These are phyloP conservation scores for Mastigamoeba balamuthi DNA, from an alignment of 78 protist genomes.

Conservation along the genomic window DNA sequence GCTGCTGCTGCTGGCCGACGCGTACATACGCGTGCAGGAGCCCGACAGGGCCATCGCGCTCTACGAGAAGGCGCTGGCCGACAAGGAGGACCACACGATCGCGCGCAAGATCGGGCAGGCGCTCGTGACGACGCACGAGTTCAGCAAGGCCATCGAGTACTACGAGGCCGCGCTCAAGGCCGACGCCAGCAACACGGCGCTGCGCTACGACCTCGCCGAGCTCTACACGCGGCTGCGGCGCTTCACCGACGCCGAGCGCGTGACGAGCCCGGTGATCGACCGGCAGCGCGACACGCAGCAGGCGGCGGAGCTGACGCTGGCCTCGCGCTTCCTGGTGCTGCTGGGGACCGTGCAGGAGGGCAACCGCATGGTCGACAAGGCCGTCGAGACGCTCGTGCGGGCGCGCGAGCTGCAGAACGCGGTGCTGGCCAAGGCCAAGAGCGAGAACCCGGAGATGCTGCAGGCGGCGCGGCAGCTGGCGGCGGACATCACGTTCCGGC, in stretches of 20 bases:
- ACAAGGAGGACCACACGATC: constrained; percentile 15
- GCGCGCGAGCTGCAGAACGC: not conserved
- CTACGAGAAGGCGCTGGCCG: constrained; percentile 23
- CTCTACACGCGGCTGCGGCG: constrained; percentile 26
- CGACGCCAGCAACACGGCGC: not conserved
- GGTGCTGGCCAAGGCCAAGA: not conserved
- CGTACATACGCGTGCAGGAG: constrained; percentile 39
- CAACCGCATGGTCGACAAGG: not conserved
- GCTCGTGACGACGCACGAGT: constrained; percentile 59
- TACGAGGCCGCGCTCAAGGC: constrained; percentile 15
- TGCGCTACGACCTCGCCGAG: constrained; percentile 47
- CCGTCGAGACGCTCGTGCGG: not conserved
- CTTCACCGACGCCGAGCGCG: constrained; percentile 6
- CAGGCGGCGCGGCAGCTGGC: not conserved
- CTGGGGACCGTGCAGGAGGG: constrained; percentile 7
- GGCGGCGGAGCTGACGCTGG: too few species aligned
- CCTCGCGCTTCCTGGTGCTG: not conserved
- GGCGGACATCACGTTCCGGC: not conserved
- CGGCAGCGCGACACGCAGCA: not conserved
- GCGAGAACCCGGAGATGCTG: constrained; percentile 22
- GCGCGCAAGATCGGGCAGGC: constrained; percentile 48
- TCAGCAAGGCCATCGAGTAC: constrained; percentile 18
- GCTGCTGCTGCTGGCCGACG: constrained; percentile 51
- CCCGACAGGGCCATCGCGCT: constrained; percentile 43
- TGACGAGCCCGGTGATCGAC: too few species aligned